Evolutionary conservation across 176 grass and related monocot genomes (phyloP).

Genomic region (Luzula sylvatica): DNA sequence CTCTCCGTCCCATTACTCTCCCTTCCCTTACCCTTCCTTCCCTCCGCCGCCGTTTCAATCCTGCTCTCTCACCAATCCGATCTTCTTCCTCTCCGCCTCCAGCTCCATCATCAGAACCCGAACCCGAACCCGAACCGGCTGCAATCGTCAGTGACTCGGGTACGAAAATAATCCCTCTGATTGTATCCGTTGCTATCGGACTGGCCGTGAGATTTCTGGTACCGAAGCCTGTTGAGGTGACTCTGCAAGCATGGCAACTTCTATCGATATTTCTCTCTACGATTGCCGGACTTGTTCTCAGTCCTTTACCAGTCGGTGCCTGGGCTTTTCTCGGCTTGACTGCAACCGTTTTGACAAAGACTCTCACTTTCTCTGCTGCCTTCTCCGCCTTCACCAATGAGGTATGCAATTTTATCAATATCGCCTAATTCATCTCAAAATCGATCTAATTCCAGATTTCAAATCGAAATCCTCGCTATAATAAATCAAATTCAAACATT

Average conservation of each 20-base stretch:
- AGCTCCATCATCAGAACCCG: not conserved
- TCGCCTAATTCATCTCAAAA: too few species aligned
- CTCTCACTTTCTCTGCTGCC: slow-evolving; percentile 65
- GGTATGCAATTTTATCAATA: slow-evolving; percentile 42
- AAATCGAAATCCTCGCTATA: not conserved
- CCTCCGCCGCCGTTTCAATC: slow-evolving; percentile 9
- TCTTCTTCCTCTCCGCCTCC: slow-evolving; percentile 18
- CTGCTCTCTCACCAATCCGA: slow-evolving; percentile 11
- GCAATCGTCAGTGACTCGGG: not conserved
- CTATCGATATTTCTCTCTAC: slow-evolving; percentile 89
- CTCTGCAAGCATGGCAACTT: slow-evolving; percentile 73
- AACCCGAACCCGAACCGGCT: not conserved
- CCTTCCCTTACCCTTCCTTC: slow-evolving; percentile 3
- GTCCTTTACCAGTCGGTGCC: slow-evolving; percentile 74
- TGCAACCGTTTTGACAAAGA: slow-evolving; percentile 48
- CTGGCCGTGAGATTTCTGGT: slow-evolving; percentile 61
- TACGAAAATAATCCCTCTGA: slow-evolving; percentile 46
- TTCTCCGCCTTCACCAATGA: slow-evolving; percentile 93
- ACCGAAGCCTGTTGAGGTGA: slow-evolving; percentile 47
- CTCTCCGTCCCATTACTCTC: not conserved
- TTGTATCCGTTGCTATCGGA: slow-evolving; percentile 55
- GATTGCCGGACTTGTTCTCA: slow-evolving; percentile 69
- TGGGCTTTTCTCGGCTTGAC: slow-evolving; percentile 97
- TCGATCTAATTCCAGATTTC: too few species aligned
- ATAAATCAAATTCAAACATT: slow-evolving; percentile 9